phyloP scores from a whole-genome alignment of 305 asterid genomes.

The Fraxinus greggii region DNA sequence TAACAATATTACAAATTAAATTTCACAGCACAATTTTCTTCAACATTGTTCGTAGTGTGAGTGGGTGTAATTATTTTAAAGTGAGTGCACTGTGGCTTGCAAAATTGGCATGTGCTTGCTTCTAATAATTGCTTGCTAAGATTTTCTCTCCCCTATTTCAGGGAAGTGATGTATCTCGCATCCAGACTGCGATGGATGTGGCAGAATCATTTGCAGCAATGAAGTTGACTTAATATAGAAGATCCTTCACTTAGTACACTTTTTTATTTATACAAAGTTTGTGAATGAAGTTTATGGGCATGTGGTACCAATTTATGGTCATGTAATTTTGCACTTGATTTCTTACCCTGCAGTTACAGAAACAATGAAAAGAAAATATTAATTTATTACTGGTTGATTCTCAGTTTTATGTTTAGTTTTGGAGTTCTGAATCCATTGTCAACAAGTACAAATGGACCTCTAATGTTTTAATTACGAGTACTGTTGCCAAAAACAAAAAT shows the following conservation, averaged over 20 bases:
- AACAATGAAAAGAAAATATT: background rate
- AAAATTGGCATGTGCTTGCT: background rate
- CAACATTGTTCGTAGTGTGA: background rate
- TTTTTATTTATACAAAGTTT: background rate
- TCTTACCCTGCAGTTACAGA: background rate
- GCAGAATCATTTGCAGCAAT: conserved; percentile 80
- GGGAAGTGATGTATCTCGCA: conserved; percentile 58
- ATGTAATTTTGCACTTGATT: background rate
- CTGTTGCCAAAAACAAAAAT: background rate
- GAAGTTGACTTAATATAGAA: conserved; percentile 53
- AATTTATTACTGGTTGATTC: background rate
- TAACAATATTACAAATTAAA: conserved; percentile 22
- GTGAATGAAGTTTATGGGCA: background rate
- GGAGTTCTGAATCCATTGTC: background rate
- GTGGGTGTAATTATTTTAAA: background rate
- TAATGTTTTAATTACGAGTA: background rate
- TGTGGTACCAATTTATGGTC: background rate
- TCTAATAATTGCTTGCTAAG: background rate
- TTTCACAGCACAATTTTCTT: background rate
- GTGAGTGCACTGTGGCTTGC: background rate
- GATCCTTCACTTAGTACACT: background rate
- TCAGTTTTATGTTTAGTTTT: background rate
- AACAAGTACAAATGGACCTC: background rate
- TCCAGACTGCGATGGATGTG: conserved; percentile 62
- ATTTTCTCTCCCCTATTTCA: conserved; percentile 27